Evolutionary conservation across 495 filamentous ascomycete genomes (phyloP).

Genomic region (Penicillium maclennaniae): DNA sequence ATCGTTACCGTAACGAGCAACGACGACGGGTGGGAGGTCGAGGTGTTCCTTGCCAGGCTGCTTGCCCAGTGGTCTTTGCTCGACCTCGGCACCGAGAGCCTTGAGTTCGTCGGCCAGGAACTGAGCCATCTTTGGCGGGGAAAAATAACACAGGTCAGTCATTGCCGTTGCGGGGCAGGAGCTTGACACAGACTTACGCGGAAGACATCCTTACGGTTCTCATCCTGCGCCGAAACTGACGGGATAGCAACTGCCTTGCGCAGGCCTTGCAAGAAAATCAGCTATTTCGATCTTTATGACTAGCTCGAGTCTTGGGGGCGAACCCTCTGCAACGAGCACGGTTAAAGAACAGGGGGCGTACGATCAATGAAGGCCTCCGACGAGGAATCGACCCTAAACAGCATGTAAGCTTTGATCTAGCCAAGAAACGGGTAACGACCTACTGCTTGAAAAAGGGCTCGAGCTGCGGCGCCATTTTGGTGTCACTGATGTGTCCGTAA

Average conservation of each 20-base stretch:
- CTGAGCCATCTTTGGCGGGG: slow-evolving; percentile 71
- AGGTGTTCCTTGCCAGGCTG: slow-evolving; percentile 87
- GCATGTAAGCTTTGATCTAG: not conserved
- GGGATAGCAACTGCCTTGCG: slow-evolving; percentile 92
- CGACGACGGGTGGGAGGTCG: slow-evolving; percentile 85
- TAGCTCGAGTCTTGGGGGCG: not conserved
- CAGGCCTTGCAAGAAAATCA: slow-evolving; percentile 48
- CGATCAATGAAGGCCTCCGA: slow-evolving; percentile 85
- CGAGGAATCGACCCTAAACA: slow-evolving; percentile 67
- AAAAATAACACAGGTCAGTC: slow-evolving; percentile 5
- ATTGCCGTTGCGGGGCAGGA: not conserved
- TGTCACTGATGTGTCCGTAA: slow-evolving; percentile 45
- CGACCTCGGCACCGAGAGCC: slow-evolving; percentile 77
- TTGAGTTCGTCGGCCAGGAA: slow-evolving; percentile 81
- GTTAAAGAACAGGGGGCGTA: slow-evolving; percentile 23
- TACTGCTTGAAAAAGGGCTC: slow-evolving; percentile 80
- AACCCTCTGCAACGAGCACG: not conserved
- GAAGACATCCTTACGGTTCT: slow-evolving; percentile 82
- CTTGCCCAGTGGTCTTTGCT: slow-evolving; percentile 79
- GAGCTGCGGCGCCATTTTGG: slow-evolving; percentile 78
- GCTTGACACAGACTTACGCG: slow-evolving; percentile 39
- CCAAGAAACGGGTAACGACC: slow-evolving; percentile 14
- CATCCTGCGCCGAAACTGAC: slow-evolving; percentile 87
- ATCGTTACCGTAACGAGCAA: slow-evolving; percentile 88
- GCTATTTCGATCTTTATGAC: not conserved